A percentile compares a stretch with the other conserved stretches of the same genome.
These are phyloP conservation scores for Baeospora myosura DNA, from an alignment of 1,284 basidiomycete species.

Conservation along the genomic window DNA sequence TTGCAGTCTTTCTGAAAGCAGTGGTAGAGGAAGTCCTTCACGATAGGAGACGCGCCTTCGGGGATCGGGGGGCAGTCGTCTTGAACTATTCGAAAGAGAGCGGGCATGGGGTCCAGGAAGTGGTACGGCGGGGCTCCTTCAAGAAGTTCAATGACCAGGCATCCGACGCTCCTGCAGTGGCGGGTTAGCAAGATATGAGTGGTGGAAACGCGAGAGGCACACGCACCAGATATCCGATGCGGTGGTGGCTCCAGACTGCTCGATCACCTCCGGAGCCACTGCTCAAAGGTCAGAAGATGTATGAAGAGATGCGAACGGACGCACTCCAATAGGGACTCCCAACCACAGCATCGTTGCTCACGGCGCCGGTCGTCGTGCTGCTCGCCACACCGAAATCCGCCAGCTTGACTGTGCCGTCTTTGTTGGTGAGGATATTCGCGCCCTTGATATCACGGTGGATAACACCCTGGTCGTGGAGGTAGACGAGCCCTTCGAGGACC, in stretches of 20 bases:
- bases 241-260: slow-evolving; percentile 93
- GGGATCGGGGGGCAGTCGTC: slow-evolving; percentile 96
- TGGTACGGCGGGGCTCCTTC: slow-evolving; percentile 96
- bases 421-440: slow-evolving; percentile 96
- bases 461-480: slow-evolving; percentile 95
- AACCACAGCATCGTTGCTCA: slow-evolving; percentile 83
- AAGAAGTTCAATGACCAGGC: slow-evolving; percentile 92
- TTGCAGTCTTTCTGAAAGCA: slow-evolving; percentile 99
- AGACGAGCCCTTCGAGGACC: slow-evolving; percentile 86
- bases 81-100: slow-evolving; percentile 95
- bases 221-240: slow-evolving; percentile 92
- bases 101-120: slow-evolving; percentile 95
- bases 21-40: slow-evolving; percentile 93
- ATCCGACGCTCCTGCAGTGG: slow-evolving; percentile 75
- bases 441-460: slow-evolving; percentile 99
- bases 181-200: slow-evolving; percentile 11
- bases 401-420: slow-evolving; percentile 93
- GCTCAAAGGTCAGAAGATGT: slow-evolving; percentile 14
- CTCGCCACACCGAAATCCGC: slow-evolving; percentile 91
- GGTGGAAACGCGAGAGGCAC: not conserved
- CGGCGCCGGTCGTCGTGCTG: slow-evolving; percentile 62
- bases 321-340: slow-evolving; percentile 96
- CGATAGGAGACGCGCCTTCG: slow-evolving; percentile 87
- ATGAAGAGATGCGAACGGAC: slow-evolving; percentile 22
- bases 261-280: slow-evolving; percentile 98